phyloP scores from a whole-genome alignment of 2,329 filamentous ascomycete species.

The Hymenoscyphus albidus region DNA sequence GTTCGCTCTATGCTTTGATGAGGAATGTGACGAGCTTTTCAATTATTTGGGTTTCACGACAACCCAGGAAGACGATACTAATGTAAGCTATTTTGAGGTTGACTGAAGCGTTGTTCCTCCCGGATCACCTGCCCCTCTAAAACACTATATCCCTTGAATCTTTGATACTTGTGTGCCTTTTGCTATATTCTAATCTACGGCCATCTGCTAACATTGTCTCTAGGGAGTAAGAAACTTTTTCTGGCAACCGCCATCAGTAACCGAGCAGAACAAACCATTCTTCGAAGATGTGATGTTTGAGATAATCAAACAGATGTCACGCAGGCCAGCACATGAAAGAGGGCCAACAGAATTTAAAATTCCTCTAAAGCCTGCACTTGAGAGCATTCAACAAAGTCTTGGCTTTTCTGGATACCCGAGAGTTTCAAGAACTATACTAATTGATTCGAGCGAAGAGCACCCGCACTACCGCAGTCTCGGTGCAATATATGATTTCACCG shows the following conservation, averaged over 20 bases:
- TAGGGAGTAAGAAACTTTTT: constrained; percentile 31
- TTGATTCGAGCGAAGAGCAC: constrained; percentile 38
- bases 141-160: neutral
- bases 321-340: constrained; percentile 19
- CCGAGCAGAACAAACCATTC: constrained; percentile 33
- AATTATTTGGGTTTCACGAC: constrained; percentile 53
- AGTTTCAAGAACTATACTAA: constrained; percentile 28
- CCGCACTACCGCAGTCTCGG: constrained; percentile 59
- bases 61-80: constrained; percentile 34
- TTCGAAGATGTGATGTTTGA: constrained; percentile 60
- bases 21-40: constrained; percentile 56
- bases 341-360: neutral
- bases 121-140: neutral
- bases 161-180: neutral
- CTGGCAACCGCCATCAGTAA: constrained; percentile 32
- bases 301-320: constrained; percentile 36
- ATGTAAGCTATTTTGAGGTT: constrained; percentile 36
- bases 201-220: constrained; percentile 27
- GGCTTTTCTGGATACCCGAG: constrained; percentile 32
- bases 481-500: constrained; percentile 57
- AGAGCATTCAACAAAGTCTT: constrained; percentile 29
- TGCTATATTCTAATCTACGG: constrained; percentile 11
- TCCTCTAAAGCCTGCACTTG: constrained; percentile 16
- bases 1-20: constrained; percentile 59
- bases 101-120: neutral